Evolutionary conservation across 805 yeast genomes (phyloP), one percentile per base, ranked within the genome.

Genomic region (Kodamaea lidongshanica): DNA sequence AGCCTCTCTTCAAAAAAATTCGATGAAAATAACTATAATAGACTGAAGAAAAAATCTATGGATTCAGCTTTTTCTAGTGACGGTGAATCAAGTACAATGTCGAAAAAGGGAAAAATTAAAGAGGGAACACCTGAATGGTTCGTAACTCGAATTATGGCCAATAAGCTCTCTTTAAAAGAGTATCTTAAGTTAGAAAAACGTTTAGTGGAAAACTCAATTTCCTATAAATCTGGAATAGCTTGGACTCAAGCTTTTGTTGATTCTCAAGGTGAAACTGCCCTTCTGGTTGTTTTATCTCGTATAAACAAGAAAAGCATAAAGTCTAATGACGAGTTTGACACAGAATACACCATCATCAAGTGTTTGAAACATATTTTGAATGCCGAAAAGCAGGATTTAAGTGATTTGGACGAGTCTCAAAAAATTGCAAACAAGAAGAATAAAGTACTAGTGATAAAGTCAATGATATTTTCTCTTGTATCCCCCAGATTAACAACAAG

Each of bases 251-350:
- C 37, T 4, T 64, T 65, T 38, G 44, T 48, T n/a, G 52, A 50
- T n/a, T 57, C 59, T 1, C 68, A 64, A 40, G 70, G 70, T 12
- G 69, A 64, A 33, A 52, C 63, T 3, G 69, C 69, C 0, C 48
- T 64, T 8, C 52, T 66, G 0, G 67, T 59, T 4, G 49, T 58
- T 9, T 50, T 65, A 14, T 45, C 58, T 3, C 45, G 65, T 22
- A 50, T 63, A 20, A 65, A 61, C 40, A 58, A 54, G 34, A 59
- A 62, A 37, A 58, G 64, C 34, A 62, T 63, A 37, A 65, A 65
- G 39, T 58, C 67, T 3, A 63, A 65, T 36, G 69, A 63, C 17
- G 69, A 62, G 33, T 58, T 64, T 21, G 68, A 63, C 30, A 56
- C 45, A 31, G 70, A 65, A 33, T 58, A 40, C 32, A 37, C 45